Evolutionary conservation across 106 monocot species (phyloP), one percentile per base, ranked within the genome.

Genomic region (Chionographis japonica): DNA sequence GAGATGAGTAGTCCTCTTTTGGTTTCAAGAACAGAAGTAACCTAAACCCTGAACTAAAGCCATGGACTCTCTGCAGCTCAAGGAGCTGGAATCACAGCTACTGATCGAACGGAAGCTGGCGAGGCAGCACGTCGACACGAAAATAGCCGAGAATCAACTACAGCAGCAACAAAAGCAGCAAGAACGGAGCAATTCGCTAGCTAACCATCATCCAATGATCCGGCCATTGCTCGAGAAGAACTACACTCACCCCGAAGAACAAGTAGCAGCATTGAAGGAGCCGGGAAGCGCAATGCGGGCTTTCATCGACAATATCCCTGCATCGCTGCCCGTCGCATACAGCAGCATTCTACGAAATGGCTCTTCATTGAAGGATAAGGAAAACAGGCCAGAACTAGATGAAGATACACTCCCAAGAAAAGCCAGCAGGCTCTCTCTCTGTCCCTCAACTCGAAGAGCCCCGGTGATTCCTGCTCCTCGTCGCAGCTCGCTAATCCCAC

Each of bases 71-170:
- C 20, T 55, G 52, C 68, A 79, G 79, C 52, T 80, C 56, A 94
- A 90, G 76, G 94, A 94, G 72, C 66, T 94, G 16, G 94, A 94
- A 73, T 82, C 90, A 50, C 94, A 90, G 67, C 57, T 94, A 62
- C 69, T 90, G 37, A 77, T 90, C 14, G 94, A 94, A 74, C 76
- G 94, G 57, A 94, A 85, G 65, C 59, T 94, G 49, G 88, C 85
- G 56, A 80, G 94, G 63, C 90, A 94, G 63, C 94, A 90, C 58
- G 80, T 94, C 2, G 87, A 87, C 74, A 80, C 68, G 50, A 90
- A 78, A 71, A 84, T 94, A 62, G 90, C 87, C 14, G 90, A 94
- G 56, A 66, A 82, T 8, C 79, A 82, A 16, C 72, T 70, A 12
- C 85, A 82, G 14, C 72, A 79, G 55, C 75, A 90, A 46, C 72